Evolutionary conservation across 2,329 filamentous ascomycete species (phyloP), one percentile per base, ranked within the genome.

Genomic region (Gliomastix tumulicola): DNA sequence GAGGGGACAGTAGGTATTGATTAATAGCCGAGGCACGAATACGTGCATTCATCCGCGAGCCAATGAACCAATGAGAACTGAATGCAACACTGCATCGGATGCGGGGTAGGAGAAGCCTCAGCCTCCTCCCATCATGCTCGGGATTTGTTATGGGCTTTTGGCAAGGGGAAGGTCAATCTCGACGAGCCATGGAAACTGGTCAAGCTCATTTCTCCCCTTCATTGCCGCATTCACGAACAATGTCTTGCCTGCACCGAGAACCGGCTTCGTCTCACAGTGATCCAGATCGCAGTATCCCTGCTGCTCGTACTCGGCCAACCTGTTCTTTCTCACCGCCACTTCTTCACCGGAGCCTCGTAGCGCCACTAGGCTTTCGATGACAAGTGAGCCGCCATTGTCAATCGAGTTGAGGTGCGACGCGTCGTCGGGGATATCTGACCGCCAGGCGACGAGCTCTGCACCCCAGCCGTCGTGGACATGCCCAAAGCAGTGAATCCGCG

Each of bases 201-300:
- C 45, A 68, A 76, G 38, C 63, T 82, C 46, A 69, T 71, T 18
- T n/a, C n/a, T n/a, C 3, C 44, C 58, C 44, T 67, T 47, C 17
- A 77, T 64, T 0, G 74, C 59, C 2, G 71, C 73, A 48, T 79
- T 79, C 8, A 77, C 61, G 44, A 77, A 74, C 5, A 76, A 48
- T 0, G 72, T 77, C 40, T 75, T 60, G 21, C 55, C 52, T 3
- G 65, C 67, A 8, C 23, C 30, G n/a, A 46, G 20, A 2, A 65
- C 45, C 30, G 53, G 42, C n/a, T 46, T 39, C 17, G 62, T 55
- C 4, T 53, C 46, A 0, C n/a, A 41, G 34, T 65, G 56, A 35
- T 56, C 46, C 6, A 51, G 43, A 1, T 47, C 44, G 35, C 54
- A 45, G 18, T 40, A 31, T 38, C 57, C 46, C 30, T n/a, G 50